phyloP scores from a whole-genome alignment of 805 yeast species.

The Zygosaccharomyces gambellarensis region DNA sequence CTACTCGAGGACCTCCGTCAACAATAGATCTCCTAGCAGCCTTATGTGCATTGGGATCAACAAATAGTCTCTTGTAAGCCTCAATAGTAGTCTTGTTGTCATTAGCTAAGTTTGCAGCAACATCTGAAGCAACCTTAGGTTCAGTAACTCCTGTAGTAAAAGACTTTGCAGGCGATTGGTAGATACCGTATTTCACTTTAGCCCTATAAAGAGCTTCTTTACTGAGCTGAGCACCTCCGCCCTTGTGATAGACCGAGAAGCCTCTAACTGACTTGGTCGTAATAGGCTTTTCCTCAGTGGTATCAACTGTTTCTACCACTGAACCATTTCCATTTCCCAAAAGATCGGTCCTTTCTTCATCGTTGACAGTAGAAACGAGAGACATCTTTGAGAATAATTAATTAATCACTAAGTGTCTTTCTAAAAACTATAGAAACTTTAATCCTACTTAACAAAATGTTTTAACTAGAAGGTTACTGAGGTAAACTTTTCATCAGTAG shows the following conservation, averaged over 20 bases:
- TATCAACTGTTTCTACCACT: conserved; percentile 1
- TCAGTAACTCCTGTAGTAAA: conserved; percentile 58
- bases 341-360: conserved; percentile 11
- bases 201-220: conserved; percentile 74
- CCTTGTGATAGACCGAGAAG: conserved; percentile 54
- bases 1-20: conserved; percentile 10
- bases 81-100: conserved; percentile 57
- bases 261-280: conserved; percentile 7
- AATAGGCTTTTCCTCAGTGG: background rate
- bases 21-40: conserved; percentile 29
- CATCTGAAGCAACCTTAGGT: conserved; percentile 53
- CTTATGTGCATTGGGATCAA: conserved; percentile 32
- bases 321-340: conserved; percentile 4
- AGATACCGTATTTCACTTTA: conserved; percentile 63
- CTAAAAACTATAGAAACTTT: background rate
- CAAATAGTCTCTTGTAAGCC: conserved; percentile 50
- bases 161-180: conserved; percentile 43
- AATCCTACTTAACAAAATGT: background rate
- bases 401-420: background rate
- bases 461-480: background rate
- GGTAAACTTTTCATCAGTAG: background rate
- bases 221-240: conserved; percentile 61
- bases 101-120: conserved; percentile 73
- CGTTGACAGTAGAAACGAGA: conserved; percentile 27
- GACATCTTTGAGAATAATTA: conserved; percentile 22